Evolutionary conservation across 495 filamentous ascomycete species (phyloP).

Genomic region (Trichocladium uniseriatum): DNA sequence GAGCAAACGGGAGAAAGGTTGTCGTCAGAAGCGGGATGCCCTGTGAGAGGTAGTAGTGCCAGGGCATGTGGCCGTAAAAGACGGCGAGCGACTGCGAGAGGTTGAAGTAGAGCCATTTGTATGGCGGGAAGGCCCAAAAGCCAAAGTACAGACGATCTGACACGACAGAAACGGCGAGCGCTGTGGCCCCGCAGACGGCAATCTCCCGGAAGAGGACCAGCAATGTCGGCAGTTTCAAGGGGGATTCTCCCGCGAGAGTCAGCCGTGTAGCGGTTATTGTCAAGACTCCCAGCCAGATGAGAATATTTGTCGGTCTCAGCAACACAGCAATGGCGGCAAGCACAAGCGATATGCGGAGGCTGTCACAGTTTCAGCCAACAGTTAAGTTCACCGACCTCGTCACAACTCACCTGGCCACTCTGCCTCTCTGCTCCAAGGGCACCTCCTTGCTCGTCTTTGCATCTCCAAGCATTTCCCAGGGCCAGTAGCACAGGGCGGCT

Average conservation of each 20-base stretch:
- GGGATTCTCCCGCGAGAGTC: conserved; percentile 29
- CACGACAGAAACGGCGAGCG: conserved; percentile 53
- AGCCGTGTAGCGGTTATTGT: conserved; percentile 36
- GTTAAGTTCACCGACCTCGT: too few species aligned
- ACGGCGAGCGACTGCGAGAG: conserved; percentile 72
- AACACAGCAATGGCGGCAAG: conserved; percentile 78
- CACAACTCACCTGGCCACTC: conserved; percentile 24
- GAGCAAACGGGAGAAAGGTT: conserved; percentile 66
- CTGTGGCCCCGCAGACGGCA: conserved; percentile 54
- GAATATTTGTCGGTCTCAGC: conserved; percentile 78
- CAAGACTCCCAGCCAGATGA: conserved; percentile 66
- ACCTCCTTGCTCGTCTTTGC: conserved; percentile 20
- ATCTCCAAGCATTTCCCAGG: conserved; percentile 54
- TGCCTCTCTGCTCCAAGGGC: conserved; percentile 17
- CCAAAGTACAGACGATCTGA: conserved; percentile 78
- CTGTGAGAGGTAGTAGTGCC: conserved; percentile 89
- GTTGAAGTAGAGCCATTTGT: conserved; percentile 89
- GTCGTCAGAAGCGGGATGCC: conserved; percentile 82
- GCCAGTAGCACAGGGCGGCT: conserved; percentile 73
- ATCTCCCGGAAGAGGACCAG: conserved; percentile 51
- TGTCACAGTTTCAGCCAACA: conserved; percentile 15
- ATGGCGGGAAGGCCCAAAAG: conserved; percentile 80
- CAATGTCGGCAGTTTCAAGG: conserved; percentile 36
- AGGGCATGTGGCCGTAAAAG: conserved; percentile 87
- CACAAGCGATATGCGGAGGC: conserved; percentile 58